Conservation (phyloP, 768 basidiomycete species). For the Podaxis carcinomalis region DNA sequence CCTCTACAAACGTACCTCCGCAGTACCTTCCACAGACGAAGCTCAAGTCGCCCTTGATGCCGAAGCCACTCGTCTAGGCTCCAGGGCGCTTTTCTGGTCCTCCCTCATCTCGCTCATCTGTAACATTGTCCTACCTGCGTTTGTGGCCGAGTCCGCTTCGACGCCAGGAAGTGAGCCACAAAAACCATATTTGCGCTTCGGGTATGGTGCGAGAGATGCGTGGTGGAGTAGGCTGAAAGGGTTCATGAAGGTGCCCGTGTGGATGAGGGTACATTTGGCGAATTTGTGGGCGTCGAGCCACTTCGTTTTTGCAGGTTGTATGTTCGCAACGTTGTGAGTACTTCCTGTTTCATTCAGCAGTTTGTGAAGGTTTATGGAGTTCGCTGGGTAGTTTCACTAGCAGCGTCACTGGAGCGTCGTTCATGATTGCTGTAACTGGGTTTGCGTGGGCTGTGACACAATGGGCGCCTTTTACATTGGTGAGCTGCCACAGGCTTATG, state of each 20-base stretch:
- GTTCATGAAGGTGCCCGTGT: constrained; percentile 29
- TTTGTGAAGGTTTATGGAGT: background rate
- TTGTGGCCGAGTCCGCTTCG: constrained; percentile 37
- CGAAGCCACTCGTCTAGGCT: constrained; percentile 79
- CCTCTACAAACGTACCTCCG: constrained; percentile 58
- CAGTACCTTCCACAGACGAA: constrained; percentile 19
- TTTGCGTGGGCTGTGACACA: constrained; percentile 91
- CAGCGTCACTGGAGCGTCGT: constrained; percentile 64
- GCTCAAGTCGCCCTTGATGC: constrained; percentile 39
- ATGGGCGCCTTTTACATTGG: constrained; percentile 92
- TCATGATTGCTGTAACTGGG: constrained; percentile 75
- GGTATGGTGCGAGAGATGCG: background rate
- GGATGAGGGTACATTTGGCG: constrained; percentile 55
- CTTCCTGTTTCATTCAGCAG: background rate
- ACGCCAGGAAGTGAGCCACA: background rate
- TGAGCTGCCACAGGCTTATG: constrained; percentile 28
- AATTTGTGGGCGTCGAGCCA: constrained; percentile 80
- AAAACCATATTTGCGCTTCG: background rate
- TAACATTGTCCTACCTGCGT: constrained; percentile 69
- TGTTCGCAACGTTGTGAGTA: constrained; percentile 82
- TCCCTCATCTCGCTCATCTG: constrained; percentile 62
- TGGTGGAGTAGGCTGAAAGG: constrained; percentile 20
- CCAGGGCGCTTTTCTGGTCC: constrained; percentile 78
- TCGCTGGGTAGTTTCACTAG: constrained; percentile 55
- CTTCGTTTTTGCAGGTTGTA: constrained; percentile 66